Evolutionary conservation across 768 basidiomycete genomes (phyloP).

Genomic region (Arthromyces matolae): DNA sequence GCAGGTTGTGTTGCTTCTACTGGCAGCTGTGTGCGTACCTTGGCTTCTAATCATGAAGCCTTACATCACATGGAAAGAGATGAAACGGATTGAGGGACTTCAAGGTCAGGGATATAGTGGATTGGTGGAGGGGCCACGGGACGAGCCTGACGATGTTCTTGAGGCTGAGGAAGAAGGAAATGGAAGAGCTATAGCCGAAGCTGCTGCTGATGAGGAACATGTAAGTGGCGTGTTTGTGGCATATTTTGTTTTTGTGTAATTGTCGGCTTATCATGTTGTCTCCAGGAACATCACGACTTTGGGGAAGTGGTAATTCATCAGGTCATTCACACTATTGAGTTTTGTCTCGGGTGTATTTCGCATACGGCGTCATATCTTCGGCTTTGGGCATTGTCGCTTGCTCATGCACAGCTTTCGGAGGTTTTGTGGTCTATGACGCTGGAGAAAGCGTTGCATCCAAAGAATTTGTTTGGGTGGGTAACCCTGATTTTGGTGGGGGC

Average conservation of each 20-base stretch:
- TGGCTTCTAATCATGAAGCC: slow-evolving; percentile 94
- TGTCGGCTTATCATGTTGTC: slow-evolving; percentile 1
- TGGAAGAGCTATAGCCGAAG: slow-evolving; percentile 69
- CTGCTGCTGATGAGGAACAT: slow-evolving; percentile 66
- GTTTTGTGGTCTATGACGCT: slow-evolving; percentile 91
- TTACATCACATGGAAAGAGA: slow-evolving; percentile 88
- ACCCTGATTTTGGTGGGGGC: slow-evolving; percentile 44
- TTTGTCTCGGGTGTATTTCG: slow-evolving; percentile 97
- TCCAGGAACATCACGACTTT: slow-evolving; percentile 83
- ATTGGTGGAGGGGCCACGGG: slow-evolving; percentile 50
- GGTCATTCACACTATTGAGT: slow-evolving; percentile 98
- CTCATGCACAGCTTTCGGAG: slow-evolving; percentile 95
- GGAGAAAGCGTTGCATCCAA: slow-evolving; percentile 53
- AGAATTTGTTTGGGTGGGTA: slow-evolving; percentile 61
- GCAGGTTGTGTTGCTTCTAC: slow-evolving; percentile 71
- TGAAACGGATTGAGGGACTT: slow-evolving; percentile 75
- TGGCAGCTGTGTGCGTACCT: slow-evolving; percentile 87
- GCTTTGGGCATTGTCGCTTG: slow-evolving; percentile 96
- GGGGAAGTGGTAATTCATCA: slow-evolving; percentile 96
- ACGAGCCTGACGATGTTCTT: slow-evolving; percentile 57
- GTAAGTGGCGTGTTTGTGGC: slow-evolving; percentile 43
- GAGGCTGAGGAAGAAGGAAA: slow-evolving; percentile 83
- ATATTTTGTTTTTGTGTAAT: slow-evolving; percentile 9
- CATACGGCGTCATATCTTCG: slow-evolving; percentile 93
- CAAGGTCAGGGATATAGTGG: slow-evolving; percentile 83